Base-by-base conservation (phyloP, 2,329 filamentous ascomycete species). In the Trichoderma sp. region DNA sequence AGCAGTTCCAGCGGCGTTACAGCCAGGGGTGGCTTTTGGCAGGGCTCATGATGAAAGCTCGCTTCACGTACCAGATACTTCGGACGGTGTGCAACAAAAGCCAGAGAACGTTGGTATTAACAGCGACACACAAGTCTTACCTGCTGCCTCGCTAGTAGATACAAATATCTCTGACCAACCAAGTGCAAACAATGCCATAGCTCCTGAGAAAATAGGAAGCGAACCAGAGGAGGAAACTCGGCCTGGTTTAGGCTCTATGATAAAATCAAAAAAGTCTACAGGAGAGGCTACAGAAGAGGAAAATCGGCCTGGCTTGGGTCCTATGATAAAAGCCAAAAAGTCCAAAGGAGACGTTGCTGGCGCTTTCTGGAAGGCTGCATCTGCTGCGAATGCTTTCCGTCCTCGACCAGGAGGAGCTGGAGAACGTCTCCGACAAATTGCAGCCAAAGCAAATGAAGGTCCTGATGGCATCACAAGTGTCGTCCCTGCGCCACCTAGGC, bases 401-500 rank as follows among this genome's bases (percentile, higher is more conserved):
- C 95, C 95, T 24, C 89, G 95, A 69, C 90, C 90, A 39, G 95
- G 95, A 68, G 95, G 94, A 72, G 94, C 93, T 26, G 94, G 89
- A 63, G 93, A 96, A 71, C 90, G 91, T 63, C 82, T 97, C 65
- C 84, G 91, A 67, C 87, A 90, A 63, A 83, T 85, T 43, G 85
- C 88, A 68, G 83, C 82, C 71, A 88, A 86, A 68, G 78, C 80
- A n/a, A 81, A 80, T 3, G 87, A 91, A 28, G 93, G 91, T 5
- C 91, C 93, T 7, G 94, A 97, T 81, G 95, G 94, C 2, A 97
- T 97, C 72, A 97, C 91, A 14, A 88, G 90, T 49, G 94, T 97
- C 46, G 91, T 97, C 26, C 92, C 92, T 28, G 92, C 94, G 4
- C 94, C 94, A 2, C 86, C 83, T 16, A 82, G 84, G 34, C 82